Percentiles rank a stretch among this genome's conserved stretches.
These are phyloP conservation scores for Periconia sp. DNA, from an alignment of 2,329 filamentous ascomycete genomes.

Conservation along the genomic window DNA sequence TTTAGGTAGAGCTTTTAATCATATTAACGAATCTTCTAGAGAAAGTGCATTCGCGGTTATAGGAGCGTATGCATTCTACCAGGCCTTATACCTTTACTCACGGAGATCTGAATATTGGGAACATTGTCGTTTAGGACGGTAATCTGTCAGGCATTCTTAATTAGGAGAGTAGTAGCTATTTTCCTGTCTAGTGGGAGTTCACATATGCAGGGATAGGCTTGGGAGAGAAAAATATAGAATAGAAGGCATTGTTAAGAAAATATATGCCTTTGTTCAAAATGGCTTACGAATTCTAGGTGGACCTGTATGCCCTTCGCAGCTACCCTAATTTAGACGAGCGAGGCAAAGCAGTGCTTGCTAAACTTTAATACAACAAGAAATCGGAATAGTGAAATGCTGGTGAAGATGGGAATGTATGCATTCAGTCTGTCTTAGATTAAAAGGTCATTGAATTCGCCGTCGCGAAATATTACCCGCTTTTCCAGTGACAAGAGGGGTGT, in stretches of 20 bases:
- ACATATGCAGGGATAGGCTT: slow-evolving; percentile 8
- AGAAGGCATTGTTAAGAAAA: slow-evolving; percentile 87
- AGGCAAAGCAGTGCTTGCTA: no score
- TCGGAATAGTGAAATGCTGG: no score
- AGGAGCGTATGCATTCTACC: slow-evolving; percentile 3
- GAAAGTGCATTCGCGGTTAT: slow-evolving; percentile 1
- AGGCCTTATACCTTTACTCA: slow-evolving; percentile 48
- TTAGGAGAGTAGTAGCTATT: slow-evolving; percentile 48
- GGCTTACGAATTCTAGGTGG: no score
- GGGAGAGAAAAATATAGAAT: slow-evolving; percentile 47
- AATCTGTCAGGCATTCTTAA: slow-evolving; percentile 49
- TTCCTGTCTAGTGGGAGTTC: slow-evolving; percentile 50
- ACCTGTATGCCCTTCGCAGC: no score
- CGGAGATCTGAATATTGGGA: slow-evolving; percentile 44
- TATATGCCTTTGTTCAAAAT: no score
- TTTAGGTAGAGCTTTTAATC: background rate
- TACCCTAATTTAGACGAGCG: no score
- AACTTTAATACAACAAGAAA: no score
- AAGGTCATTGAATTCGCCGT: no score
- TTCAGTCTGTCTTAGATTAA: no score
- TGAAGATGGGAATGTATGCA: no score
- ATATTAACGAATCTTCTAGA: background rate
- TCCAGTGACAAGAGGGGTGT: no score
- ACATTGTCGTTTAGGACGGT: slow-evolving; percentile 49
- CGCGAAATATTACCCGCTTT: no score